These are phyloP conservation scores for Penicillium crystallinum DNA, from an alignment of 495 filamentous ascomycete species.

Conservation along the genomic window DNA sequence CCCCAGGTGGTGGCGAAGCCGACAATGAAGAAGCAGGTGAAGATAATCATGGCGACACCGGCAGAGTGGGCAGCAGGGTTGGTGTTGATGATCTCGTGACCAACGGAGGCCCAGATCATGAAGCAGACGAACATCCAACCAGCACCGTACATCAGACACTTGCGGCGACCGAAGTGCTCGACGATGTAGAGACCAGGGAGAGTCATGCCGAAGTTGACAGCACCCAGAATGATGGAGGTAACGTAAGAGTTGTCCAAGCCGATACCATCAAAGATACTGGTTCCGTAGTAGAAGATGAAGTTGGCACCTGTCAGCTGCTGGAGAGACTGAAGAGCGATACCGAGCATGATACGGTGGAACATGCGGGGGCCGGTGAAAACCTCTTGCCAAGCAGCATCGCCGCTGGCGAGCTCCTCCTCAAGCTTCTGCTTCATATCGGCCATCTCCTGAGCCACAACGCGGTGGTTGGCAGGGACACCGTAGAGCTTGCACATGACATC, in stretches of 20 bases:
- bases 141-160: conserved; percentile 59
- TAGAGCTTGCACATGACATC: conserved; percentile 65
- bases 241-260: conserved; percentile 64
- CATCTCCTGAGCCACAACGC: conserved; percentile 63
- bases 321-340: conserved; percentile 64
- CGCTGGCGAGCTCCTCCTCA: conserved; percentile 50
- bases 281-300: conserved; percentile 82
- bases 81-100: conserved; percentile 54
- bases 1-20: conserved; percentile 69
- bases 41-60: conserved; percentile 69
- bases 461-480: conserved; percentile 60
- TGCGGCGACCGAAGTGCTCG: conserved; percentile 64
- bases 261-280: conserved; percentile 63
- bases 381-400: conserved; percentile 54
- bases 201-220: conserved; percentile 69
- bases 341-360: conserved; percentile 65
- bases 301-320: conserved; percentile 73
- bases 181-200: conserved; percentile 70
- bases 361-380: conserved; percentile 68
- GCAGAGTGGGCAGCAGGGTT: conserved; percentile 51
- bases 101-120: conserved; percentile 69
- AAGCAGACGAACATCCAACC: conserved; percentile 68
- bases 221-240: conserved; percentile 69
- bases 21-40: conserved; percentile 66
- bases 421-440: conserved; percentile 60